phyloP scores from a whole-genome alignment of 2,329 filamentous ascomycete species.

The Camptophora hylomeconis region DNA sequence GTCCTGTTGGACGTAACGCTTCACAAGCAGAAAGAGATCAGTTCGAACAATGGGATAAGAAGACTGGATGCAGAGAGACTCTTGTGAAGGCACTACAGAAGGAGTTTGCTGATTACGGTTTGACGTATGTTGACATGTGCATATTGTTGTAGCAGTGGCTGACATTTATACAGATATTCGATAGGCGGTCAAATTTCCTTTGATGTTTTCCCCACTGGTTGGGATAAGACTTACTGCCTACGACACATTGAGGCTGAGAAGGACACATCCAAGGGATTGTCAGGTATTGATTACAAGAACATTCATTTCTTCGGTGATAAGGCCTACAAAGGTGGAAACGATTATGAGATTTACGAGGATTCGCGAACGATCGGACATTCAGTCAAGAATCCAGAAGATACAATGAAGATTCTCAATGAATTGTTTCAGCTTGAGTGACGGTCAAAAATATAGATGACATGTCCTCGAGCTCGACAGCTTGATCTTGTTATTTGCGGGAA shows the following conservation, averaged over 20 bases:
- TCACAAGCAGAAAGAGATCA: slow-evolving; percentile 65
- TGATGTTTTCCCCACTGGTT: slow-evolving; percentile 90
- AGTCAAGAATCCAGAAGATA: slow-evolving; percentile 72
- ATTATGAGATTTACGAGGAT: slow-evolving; percentile 87
- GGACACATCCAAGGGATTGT: slow-evolving; percentile 47
- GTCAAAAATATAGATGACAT: no score
- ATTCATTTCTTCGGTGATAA: slow-evolving; percentile 99
- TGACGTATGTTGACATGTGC: slow-evolving; percentile 51
- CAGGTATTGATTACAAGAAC: slow-evolving; percentile 54
- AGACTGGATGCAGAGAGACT: slow-evolving; percentile 60
- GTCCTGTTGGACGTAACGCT: slow-evolving; percentile 65
- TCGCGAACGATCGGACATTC: slow-evolving; percentile 70
- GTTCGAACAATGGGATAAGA: slow-evolving; percentile 69
- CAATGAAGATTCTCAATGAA: slow-evolving; percentile 65
- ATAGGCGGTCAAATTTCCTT: slow-evolving; percentile 98
- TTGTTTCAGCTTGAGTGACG: slow-evolving; percentile 66
- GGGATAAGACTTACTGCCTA: slow-evolving; percentile 98
- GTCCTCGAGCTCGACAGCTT: no score
- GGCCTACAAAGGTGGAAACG: slow-evolving; percentile 79
- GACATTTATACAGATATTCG: slow-evolving; percentile 50
- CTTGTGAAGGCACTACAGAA: slow-evolving; percentile 67
- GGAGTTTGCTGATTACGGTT: slow-evolving; percentile 67
- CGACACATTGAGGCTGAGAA: slow-evolving; percentile 74
- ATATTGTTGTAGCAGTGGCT: slow-evolving; percentile 2
- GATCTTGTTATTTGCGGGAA: no score